phyloP scores from a whole-genome alignment of 1,284 basidiomycete species.

The Pseudozyma sp. region DNA sequence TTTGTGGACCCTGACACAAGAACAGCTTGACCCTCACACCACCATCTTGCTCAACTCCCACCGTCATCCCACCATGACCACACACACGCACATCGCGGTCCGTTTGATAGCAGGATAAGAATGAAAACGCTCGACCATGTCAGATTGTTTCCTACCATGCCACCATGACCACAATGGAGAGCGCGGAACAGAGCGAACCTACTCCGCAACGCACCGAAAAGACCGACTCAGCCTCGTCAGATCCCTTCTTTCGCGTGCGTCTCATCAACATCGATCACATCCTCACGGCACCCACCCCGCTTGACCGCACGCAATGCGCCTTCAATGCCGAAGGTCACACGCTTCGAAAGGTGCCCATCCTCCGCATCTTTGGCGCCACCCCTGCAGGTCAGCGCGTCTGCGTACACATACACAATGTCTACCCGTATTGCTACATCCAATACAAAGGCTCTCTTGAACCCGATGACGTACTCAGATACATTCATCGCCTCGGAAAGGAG shows the following conservation, averaged over 20 bases:
- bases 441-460: constrained; percentile 69
- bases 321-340: constrained; percentile 74
- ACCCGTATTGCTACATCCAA: constrained; percentile 74
- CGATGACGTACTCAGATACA: constrained; percentile 76
- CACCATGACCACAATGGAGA: constrained; percentile 12
- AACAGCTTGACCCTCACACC: neutral
- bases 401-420: constrained; percentile 83
- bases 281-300: constrained; percentile 35
- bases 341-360: constrained; percentile 76
- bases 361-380: constrained; percentile 88
- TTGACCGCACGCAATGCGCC: constrained; percentile 56
- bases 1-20: constrained; percentile 11
- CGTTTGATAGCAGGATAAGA: neutral
- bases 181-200: constrained; percentile 3
- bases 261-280: constrained; percentile 64
- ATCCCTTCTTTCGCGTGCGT: constrained; percentile 59
- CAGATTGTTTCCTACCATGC: neutral
- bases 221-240: constrained; percentile 15
- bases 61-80: neutral
- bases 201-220: constrained; percentile 23
- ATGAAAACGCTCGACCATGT: neutral
- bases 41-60: neutral
- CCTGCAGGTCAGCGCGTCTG: constrained; percentile 83
- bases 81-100: neutral
- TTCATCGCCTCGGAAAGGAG: constrained; percentile 76